A percentile compares a stretch with the other conserved stretches of the same genome.
Conservation (phyloP, 805 yeast species). For the Cyberlindnera galapagoensis region DNA sequence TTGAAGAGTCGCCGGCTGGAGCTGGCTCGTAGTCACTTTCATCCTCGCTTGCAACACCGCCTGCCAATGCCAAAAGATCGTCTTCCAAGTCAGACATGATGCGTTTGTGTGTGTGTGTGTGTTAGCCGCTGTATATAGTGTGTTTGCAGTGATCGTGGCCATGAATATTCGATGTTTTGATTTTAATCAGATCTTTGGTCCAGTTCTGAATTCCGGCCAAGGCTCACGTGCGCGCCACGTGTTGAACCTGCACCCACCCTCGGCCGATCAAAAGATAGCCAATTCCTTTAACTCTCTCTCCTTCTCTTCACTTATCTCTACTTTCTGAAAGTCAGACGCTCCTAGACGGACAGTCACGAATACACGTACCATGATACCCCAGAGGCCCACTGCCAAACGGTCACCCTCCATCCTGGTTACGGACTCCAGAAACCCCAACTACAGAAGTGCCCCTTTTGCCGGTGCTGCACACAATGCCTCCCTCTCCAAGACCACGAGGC, state of each 20-base stretch:
- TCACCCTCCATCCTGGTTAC: conserved; percentile 94
- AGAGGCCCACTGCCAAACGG: conserved; percentile 66
- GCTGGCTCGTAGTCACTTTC: conserved; percentile 25
- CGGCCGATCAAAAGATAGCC: not conserved
- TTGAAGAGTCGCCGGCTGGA: conserved; percentile 25
- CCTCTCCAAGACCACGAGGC: conserved; percentile 4
- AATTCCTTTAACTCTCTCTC: not conserved
- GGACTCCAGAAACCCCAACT: conserved; percentile 62
- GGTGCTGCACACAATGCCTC: conserved; percentile 38
- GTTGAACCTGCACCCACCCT: no score
- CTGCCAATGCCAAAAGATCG: conserved; percentile 94
- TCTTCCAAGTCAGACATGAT: conserved; percentile 66
- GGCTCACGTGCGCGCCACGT: no score
- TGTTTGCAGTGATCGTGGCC: no score
- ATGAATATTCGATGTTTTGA: no score
- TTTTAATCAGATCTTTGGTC: no score
- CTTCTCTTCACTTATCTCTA: not conserved
- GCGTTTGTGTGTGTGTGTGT: not conserved
- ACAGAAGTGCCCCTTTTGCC: conserved; percentile 70
- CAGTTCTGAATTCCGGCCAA: conserved; percentile 1
- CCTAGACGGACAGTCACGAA: no score
- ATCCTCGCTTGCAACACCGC: conserved; percentile 42
- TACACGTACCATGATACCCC: conserved; percentile 17
- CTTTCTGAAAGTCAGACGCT: no score
- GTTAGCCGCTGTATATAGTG: no score